These are phyloP conservation scores for Mycena vitilis DNA, from an alignment of 768 basidiomycete species.

Conservation along the genomic window DNA sequence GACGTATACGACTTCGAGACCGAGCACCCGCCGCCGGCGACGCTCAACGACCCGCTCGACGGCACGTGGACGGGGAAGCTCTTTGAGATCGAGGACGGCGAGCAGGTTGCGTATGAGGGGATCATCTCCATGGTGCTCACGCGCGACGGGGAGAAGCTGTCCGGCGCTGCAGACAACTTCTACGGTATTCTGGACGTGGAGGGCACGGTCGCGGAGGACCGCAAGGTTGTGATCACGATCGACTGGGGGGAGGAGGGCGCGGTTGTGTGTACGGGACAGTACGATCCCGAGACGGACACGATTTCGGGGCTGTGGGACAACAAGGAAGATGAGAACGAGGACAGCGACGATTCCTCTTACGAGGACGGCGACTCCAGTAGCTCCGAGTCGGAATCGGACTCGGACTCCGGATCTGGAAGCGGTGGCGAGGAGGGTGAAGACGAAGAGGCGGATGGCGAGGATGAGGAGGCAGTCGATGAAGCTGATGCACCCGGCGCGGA, in stretches of 20 bases:
- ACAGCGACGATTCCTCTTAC: neutral
- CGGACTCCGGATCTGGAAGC: neutral
- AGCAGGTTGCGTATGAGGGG: neutral
- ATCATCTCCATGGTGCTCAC: conserved; percentile 24
- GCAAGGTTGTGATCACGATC: conserved; percentile 21
- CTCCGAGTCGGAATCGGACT: neutral
- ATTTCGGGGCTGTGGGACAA: conserved; percentile 20
- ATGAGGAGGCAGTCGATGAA: conserved; percentile 1
- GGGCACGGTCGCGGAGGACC: conserved; percentile 24
- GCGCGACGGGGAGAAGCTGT: conserved; percentile 20
- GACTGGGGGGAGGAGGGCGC: conserved; percentile 20
- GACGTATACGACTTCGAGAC: conserved; percentile 25
- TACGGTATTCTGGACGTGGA: conserved; percentile 5
- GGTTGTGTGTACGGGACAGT: conserved; percentile 24
- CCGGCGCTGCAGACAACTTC: conserved; percentile 22
- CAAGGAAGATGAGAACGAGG: neutral
- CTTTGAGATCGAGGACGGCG: neutral
- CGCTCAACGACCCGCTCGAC: conserved; percentile 19
- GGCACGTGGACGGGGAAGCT: conserved; percentile 29
- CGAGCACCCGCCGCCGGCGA: conserved; percentile 10
- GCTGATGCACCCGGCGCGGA: neutral
- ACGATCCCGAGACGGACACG: conserved; percentile 22
- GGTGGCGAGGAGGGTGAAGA: neutral
- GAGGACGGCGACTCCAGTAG: neutral
- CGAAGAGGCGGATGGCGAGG: neutral